These are phyloP conservation scores for Torulaspora indica DNA, from an alignment of 805 yeast genomes.

Conservation along the genomic window DNA sequence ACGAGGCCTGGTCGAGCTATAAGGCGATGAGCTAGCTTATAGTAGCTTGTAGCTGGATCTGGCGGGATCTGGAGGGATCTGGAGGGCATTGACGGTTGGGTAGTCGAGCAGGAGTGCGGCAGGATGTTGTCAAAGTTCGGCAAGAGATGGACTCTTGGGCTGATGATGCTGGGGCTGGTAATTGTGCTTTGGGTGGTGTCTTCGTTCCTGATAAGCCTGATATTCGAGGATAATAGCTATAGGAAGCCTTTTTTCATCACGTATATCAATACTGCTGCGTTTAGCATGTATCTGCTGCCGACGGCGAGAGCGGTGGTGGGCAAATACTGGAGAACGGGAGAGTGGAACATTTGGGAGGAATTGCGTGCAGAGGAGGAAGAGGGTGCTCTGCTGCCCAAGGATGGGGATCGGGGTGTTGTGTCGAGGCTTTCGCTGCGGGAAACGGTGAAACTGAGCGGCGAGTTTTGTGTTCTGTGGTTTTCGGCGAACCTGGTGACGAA, in stretches of 20 bases:
- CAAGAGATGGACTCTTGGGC: conserved; percentile 67
- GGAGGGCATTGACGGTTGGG: too few relatives aligned
- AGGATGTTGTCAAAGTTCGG: conserved; percentile 14
- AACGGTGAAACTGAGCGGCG: conserved; percentile 68
- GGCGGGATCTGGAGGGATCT: too few relatives aligned
- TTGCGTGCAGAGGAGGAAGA: conserved; percentile 34
- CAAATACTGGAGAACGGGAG: conserved; percentile 32
- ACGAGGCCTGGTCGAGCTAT: neutral
- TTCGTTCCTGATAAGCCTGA: conserved; percentile 74
- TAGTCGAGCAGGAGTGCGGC: too few relatives aligned
- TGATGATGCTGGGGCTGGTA: conserved; percentile 66
- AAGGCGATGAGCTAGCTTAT: neutral
- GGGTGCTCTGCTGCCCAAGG: conserved; percentile 19
- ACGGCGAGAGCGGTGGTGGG: conserved; percentile 34
- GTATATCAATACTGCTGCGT: conserved; percentile 83
- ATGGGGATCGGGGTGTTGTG: conserved; percentile 1
- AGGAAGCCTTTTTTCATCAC: conserved; percentile 91
- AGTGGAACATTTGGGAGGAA: conserved; percentile 27
- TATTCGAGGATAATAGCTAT: conserved; percentile 65
- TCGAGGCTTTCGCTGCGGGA: conserved; percentile 42
- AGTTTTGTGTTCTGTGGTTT: conserved; percentile 88
- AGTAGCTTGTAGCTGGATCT: too few relatives aligned
- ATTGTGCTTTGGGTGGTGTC: conserved; percentile 88
- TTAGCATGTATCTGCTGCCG: conserved; percentile 71
- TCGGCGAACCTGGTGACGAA: conserved; percentile 84